Evolutionary conservation across 306 rosid species (phyloP).

Genomic region (Cicer cuneatum): DNA sequence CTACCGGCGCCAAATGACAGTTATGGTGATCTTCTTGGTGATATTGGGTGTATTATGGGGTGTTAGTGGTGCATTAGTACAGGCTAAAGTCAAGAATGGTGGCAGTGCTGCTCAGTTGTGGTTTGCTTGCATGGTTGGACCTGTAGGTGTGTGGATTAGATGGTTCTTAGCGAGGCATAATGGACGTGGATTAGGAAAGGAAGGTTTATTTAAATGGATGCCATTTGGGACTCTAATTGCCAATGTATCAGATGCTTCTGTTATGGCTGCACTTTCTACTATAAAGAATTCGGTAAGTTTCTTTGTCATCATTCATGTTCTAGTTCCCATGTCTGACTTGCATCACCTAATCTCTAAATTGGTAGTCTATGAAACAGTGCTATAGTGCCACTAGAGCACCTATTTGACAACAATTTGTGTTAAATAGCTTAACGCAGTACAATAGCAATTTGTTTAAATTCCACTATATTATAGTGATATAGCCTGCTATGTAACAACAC

Average conservation of each 20-base stretch:
- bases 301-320: slow-evolving; percentile 7
- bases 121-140: slow-evolving; percentile 88
- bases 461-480: no score
- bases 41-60: no score
- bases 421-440: no score
- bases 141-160: slow-evolving; percentile 84
- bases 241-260: slow-evolving; percentile 80
- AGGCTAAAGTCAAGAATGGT: slow-evolving; percentile 54
- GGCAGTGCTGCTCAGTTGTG: slow-evolving; percentile 64
- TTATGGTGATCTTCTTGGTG: slow-evolving; percentile 52
- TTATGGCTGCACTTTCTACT: slow-evolving; percentile 78
- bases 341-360: slow-evolving; percentile 10
- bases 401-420: no score
- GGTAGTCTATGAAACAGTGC: not conserved
- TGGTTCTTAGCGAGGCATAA: slow-evolving; percentile 92
- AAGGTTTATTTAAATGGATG: slow-evolving; percentile 65
- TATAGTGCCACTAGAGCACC: no score
- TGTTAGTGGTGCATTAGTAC: slow-evolving; percentile 53
- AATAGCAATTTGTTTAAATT: no score
- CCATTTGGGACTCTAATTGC: slow-evolving; percentile 88
- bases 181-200: slow-evolving; percentile 76
- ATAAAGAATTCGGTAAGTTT: slow-evolving; percentile 61
- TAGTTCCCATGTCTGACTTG: not conserved
- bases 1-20: slow-evolving; percentile 55
- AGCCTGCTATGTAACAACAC: no score